A percentile compares a stretch with the other conserved stretches of the same genome.
Evolutionary conservation across 805 yeast genomes (phyloP).

Genomic region (Candida krabiensis): DNA sequence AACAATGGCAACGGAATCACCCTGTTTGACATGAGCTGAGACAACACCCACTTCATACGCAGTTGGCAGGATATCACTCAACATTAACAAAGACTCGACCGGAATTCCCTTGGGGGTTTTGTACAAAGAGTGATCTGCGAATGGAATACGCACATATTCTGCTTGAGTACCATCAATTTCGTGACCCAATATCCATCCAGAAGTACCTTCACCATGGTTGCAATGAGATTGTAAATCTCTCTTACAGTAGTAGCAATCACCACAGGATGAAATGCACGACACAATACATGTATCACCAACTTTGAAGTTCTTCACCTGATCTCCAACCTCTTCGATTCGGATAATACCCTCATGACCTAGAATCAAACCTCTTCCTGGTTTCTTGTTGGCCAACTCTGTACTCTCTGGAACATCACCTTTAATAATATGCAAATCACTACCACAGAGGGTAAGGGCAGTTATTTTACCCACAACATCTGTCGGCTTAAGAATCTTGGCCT

Average conservation of each 20-base stretch:
- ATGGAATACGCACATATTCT: slow-evolving; percentile 57
- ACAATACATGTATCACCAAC: slow-evolving; percentile 60
- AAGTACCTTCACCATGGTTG: slow-evolving; percentile 37
- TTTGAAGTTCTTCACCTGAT: slow-evolving; percentile 47
- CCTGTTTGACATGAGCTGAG: slow-evolving; percentile 49
- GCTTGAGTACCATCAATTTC: slow-evolving; percentile 70
- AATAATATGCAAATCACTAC: slow-evolving; percentile 62
- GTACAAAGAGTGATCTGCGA: slow-evolving; percentile 41
- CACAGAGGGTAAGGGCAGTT: slow-evolving; percentile 61
- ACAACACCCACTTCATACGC: slow-evolving; percentile 68
- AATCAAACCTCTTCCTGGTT: slow-evolving; percentile 26
- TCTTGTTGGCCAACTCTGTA: slow-evolving; percentile 32
- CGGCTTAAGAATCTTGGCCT: slow-evolving; percentile 44
- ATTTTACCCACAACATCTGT: slow-evolving; percentile 60
- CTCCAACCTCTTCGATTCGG: slow-evolving; percentile 48
- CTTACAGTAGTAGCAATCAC: slow-evolving; percentile 54
- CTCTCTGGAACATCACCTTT: slow-evolving; percentile 61
- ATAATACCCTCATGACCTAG: slow-evolving; percentile 70
- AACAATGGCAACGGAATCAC: slow-evolving; percentile 61
- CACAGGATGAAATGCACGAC: slow-evolving; percentile 67
- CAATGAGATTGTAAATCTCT: slow-evolving; percentile 62
- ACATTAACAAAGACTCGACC: slow-evolving; percentile 53
- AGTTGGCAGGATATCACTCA: slow-evolving; percentile 66
- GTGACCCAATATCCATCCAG: slow-evolving; percentile 56
- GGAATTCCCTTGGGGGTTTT: slow-evolving; percentile 33